Evolutionary conservation across 2,329 filamentous ascomycete species (phyloP).

Genomic region (Fusarium sp.): DNA sequence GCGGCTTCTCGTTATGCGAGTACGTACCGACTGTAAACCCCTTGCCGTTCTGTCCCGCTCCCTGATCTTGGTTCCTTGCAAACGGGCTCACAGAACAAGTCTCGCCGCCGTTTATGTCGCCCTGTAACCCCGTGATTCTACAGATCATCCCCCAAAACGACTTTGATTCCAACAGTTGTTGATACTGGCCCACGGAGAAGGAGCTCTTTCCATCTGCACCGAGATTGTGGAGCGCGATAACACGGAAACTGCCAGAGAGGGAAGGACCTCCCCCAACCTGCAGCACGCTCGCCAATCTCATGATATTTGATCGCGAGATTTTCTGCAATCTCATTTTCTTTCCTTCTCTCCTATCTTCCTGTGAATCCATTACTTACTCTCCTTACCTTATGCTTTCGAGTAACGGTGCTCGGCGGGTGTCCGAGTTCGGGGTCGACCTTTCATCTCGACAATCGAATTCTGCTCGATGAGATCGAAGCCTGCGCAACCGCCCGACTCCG

Average conservation of each 20-base stretch:
- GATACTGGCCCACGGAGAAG: too few species aligned
- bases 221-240: not conserved
- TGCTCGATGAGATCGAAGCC: not conserved
- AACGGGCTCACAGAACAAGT: not conserved
- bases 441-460: not conserved
- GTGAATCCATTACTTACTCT: not conserved
- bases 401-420: not conserved
- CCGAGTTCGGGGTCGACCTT: not conserved
- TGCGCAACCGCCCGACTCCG: slow-evolving; percentile 37
- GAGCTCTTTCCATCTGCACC: not conserved
- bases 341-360: not conserved
- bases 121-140: not conserved
- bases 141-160: too few species aligned
- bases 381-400: not conserved
- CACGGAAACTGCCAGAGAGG: not conserved
- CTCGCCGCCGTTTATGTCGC: not conserved
- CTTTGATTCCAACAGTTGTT: too few species aligned
- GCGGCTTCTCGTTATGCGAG: not conserved
- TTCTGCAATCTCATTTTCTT: not conserved
- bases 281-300: not conserved
- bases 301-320: not conserved
- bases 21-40: not conserved
- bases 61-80: too few species aligned
- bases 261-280: not conserved
- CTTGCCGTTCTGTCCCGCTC: too few species aligned